phyloP scores from a whole-genome alignment of 164 flowering plant genomes.

The Tinospora cordifolia region DNA sequence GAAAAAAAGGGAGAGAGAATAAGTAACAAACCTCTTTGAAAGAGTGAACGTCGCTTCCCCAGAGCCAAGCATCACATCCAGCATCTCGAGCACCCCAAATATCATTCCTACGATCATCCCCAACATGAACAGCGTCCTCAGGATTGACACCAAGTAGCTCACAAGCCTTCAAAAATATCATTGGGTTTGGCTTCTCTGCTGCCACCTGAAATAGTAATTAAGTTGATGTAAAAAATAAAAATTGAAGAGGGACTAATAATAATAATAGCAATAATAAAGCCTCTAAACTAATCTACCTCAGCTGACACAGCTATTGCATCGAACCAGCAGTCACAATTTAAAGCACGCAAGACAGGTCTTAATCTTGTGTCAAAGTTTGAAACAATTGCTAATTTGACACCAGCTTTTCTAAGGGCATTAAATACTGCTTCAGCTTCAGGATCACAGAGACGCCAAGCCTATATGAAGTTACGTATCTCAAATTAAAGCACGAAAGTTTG shows the following conservation, averaged over 20 bases:
- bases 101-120: conserved; percentile 96
- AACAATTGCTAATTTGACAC: conserved; percentile 82
- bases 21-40: conserved; percentile 62
- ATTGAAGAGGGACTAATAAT: not conserved
- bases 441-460: conserved; percentile 98
- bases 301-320: conserved; percentile 98
- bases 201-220: conserved; percentile 56
- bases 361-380: conserved; percentile 95
- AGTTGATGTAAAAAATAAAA: not conserved
- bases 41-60: conserved; percentile 96
- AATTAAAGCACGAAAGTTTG: not conserved
- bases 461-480: conserved; percentile 13
- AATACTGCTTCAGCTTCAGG: conserved; percentile 88
- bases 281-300: conserved; percentile 48
- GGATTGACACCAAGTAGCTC: conserved; percentile 85
- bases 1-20: not conserved
- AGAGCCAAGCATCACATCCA: conserved; percentile 99
- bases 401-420: conserved; percentile 60
- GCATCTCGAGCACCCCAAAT: conserved; percentile 99
- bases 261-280: not conserved
- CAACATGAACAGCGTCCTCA: conserved; percentile 93
- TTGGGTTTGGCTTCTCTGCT: conserved; percentile 98
- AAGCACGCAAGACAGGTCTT: conserved; percentile 63
- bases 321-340: conserved; percentile 90
- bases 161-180: conserved; percentile 88